Evolutionary conservation across 257 asterid genomes (phyloP).

Genomic region (Mentha longifolia): DNA sequence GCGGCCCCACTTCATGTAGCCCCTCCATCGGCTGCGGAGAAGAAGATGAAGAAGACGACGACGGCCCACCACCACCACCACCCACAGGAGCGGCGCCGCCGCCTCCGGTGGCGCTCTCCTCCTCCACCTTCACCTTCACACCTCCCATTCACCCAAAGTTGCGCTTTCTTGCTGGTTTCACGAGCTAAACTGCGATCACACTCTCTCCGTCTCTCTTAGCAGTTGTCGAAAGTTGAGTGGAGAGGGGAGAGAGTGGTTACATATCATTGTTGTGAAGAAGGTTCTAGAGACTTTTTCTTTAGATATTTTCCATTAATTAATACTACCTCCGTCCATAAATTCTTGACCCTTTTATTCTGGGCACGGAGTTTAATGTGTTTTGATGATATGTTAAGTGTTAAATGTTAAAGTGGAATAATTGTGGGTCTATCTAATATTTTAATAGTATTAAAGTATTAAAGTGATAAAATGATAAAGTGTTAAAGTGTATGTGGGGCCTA

Average conservation of each 20-base stretch:
- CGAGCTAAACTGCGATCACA: not conserved
- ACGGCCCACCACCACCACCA: slow-evolving; percentile 22
- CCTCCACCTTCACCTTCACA: slow-evolving; percentile 52
- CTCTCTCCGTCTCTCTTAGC: not conserved
- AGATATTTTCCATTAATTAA: not conserved
- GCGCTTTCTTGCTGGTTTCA: not conserved
- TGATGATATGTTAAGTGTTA: too few species aligned
- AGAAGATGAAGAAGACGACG: slow-evolving; percentile 42
- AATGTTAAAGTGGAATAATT: too few species aligned
- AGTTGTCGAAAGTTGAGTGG: slow-evolving; percentile 1
- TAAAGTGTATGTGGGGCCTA: too few species aligned
- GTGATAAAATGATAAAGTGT: too few species aligned
- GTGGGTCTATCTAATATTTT: too few species aligned
- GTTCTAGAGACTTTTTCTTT: slow-evolving; percentile 37
- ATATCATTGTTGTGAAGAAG: slow-evolving; percentile 30
- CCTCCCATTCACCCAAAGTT: slow-evolving; percentile 34
- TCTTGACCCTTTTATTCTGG: too few species aligned
- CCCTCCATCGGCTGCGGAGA: slow-evolving; percentile 86
- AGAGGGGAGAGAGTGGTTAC: not conserved
- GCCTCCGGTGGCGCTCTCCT: slow-evolving; percentile 32
- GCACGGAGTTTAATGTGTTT: too few species aligned
- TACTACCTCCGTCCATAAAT: too few species aligned
- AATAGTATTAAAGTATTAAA: too few species aligned
- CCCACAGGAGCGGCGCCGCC: not conserved
- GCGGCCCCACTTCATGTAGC: slow-evolving; percentile 79